Conservation (phyloP, 2,329 filamentous ascomycete species). For the Botrytis fabae region DNA sequence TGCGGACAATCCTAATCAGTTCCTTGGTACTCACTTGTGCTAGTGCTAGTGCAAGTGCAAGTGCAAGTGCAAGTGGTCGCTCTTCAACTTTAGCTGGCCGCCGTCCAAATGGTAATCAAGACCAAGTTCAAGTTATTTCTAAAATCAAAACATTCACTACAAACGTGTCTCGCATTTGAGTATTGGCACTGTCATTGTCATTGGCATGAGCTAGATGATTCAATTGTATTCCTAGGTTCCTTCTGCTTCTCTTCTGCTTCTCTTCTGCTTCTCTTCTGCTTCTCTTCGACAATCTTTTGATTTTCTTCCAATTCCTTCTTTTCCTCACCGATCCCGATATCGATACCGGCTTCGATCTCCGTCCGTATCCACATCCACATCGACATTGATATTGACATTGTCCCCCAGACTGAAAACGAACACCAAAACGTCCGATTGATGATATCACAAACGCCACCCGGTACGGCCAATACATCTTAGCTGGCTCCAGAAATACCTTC, state of each 20-base stretch:
- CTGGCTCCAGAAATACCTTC: background rate
- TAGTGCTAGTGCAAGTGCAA: too few relatives aligned
- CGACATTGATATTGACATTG: background rate
- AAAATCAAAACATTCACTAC: background rate
- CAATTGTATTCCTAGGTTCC: background rate
- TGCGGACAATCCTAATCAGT: background rate
- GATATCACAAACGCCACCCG: background rate
- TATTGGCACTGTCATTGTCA: background rate
- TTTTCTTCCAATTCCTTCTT: background rate
- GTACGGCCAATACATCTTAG: background rate
- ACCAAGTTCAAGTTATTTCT: background rate
- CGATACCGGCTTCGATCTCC: background rate
- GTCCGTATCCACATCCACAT: background rate
- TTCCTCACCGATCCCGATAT: background rate
- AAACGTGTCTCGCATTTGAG: background rate
- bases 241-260: background rate
- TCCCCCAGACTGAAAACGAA: background rate
- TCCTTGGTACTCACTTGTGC: too few relatives aligned
- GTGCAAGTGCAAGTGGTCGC: too few relatives aligned
- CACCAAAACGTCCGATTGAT: background rate
- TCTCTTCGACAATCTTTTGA: background rate
- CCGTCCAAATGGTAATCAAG: background rate
- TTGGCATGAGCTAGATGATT: conserved; percentile 13
- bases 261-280: background rate
- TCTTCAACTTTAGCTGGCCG: too few relatives aligned